Evolutionary conservation across 495 filamentous ascomycete genomes (phyloP).

Genomic region (Cenococcum geophilum): DNA sequence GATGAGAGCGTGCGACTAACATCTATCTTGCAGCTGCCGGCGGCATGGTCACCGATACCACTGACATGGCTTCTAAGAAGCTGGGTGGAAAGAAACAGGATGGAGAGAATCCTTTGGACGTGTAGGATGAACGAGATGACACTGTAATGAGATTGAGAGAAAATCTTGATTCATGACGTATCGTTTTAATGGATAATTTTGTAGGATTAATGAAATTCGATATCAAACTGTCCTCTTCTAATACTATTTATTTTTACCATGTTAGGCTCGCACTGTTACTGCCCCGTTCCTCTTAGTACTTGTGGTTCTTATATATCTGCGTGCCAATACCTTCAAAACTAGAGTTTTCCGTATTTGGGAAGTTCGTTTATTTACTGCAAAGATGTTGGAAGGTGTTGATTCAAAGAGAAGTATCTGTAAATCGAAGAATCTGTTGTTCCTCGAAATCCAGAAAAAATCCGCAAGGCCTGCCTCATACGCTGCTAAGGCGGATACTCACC

Average conservation of each 20-base stretch:
- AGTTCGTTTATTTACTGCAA: too few relatives aligned
- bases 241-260: neutral
- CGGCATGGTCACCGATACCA: constrained; percentile 24
- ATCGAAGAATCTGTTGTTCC: too few relatives aligned
- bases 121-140: neutral
- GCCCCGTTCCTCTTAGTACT: too few relatives aligned
- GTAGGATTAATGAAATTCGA: constrained; percentile 1
- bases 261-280: too few relatives aligned
- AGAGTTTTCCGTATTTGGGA: too few relatives aligned
- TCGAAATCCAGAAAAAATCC: too few relatives aligned
- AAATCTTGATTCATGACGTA: neutral
- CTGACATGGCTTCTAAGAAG: constrained; percentile 37
- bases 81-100: constrained; percentile 42
- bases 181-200: neutral
- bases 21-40: constrained; percentile 13
- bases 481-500: too few relatives aligned
- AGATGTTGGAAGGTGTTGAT: too few relatives aligned
- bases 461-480: too few relatives aligned
- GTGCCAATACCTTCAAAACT: too few relatives aligned
- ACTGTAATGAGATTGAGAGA: neutral
- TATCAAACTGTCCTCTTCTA: neutral
- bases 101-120: constrained; percentile 7
- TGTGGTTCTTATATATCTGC: too few relatives aligned
- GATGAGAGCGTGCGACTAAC: neutral
- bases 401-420: too few relatives aligned